A percentile compares a stretch with the other conserved stretches of the same genome.
These are phyloP conservation scores for Bimuria novae-zelandiae DNA, from an alignment of 2,329 filamentous ascomycete species.

Conservation along the genomic window DNA sequence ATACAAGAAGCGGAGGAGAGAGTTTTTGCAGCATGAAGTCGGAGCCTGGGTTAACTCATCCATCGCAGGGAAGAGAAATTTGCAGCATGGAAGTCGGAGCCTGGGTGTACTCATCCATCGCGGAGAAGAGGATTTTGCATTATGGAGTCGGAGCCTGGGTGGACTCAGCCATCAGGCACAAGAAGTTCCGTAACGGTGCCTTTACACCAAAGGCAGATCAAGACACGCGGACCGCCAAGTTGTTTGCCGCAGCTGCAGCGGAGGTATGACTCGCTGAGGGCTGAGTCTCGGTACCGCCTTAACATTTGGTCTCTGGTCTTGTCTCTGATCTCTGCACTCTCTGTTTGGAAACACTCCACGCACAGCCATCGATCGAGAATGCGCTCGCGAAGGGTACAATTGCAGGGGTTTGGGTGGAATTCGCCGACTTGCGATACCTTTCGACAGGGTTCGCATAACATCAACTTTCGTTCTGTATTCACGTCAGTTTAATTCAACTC, in stretches of 20 bases:
- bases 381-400: slow-evolving; percentile 23
- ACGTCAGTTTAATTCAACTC: not conserved
- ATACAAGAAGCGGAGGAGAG: not conserved
- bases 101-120: too few relatives aligned
- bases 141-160: too few relatives aligned
- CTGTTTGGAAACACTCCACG: slow-evolving; percentile 23
- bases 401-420: slow-evolving; percentile 11
- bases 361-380: slow-evolving; percentile 31
- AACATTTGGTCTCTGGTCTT: not conserved
- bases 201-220: slow-evolving; percentile 4
- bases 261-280: not conserved
- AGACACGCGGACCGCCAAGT: not conserved
- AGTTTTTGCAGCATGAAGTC: too few relatives aligned
- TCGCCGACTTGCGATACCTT: not conserved
- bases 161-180: too few relatives aligned
- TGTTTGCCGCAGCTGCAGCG: not conserved
- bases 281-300: not conserved
- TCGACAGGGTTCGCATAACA: slow-evolving; percentile 9
- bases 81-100: not conserved
- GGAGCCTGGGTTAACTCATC: too few relatives aligned
- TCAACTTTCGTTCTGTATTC: slow-evolving; percentile 12
- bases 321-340: not conserved
- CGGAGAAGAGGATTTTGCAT: not conserved
- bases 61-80: not conserved
- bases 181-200: not conserved